Evolutionary conservation across 2,329 filamentous ascomycete genomes (phyloP), one percentile per base, ranked within the genome.

Genomic region (Colletotrichum incanum): DNA sequence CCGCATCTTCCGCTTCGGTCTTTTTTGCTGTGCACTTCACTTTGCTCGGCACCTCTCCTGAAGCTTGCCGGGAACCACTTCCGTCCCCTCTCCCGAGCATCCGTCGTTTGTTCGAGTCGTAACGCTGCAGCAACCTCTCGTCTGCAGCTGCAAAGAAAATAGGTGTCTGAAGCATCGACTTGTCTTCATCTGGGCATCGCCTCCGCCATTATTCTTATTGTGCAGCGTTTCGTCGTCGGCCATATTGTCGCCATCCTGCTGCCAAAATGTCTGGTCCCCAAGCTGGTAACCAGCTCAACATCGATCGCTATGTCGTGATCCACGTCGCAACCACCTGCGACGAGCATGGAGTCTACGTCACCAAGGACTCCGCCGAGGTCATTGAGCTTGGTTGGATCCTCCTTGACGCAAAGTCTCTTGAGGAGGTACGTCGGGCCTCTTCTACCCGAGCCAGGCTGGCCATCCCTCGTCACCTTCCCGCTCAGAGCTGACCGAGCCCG

Each of bases 301-400:
- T 98, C 84, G 96, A 99, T 86, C 94, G 96, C 83, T 99, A 98
- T 85, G 93, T 98, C 76, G 94, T 99, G 80, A 98, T 98, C 82
- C 96, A 99, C 84, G 96, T 98, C 80, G 96, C 96, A 75, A 99
- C 96, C 45, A 99, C 96, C 77, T 99, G 96, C 85, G 96, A 99
- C 84, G 96, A 99, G 84, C 96, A 99, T 85, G 96, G 96, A 75
- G 96, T 99, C 76, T 99, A 99, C 84, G 96, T 99, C 72, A 99
- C 96, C 73, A 98, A 98, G 86, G 96, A 99, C 85, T 98, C 96
- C 72, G 96, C 96, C 74, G 96, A 99, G 87, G 96, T 99, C 76
- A 99, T 99, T 84, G 96, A 99, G 89, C 90, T 99, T 81, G 96
- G 96, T 75, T 99, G 96, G 96, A 98, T 98, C 80, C 86, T 99